Base-by-base conservation (phyloP, 2,329 filamentous ascomycete species). In the Beauveria asiatica region DNA sequence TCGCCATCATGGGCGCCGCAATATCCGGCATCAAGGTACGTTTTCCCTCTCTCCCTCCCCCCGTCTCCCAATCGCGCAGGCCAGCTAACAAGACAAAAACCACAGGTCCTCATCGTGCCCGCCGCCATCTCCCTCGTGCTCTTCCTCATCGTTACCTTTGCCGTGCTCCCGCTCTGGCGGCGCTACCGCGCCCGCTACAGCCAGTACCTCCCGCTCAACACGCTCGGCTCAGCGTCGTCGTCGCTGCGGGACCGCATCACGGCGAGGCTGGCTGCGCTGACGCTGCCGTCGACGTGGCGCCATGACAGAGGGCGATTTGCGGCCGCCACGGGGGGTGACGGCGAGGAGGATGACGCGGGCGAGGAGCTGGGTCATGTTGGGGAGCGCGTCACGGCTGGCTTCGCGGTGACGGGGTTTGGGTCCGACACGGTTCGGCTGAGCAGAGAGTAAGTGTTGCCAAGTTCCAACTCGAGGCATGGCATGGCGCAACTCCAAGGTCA, bases 141-240 rank as follows among this genome's bases (percentile, higher is more conserved):
- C 65, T 92, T 89, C 73, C 72, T 91, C 66, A 61, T 85, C 61
- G 74, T 86, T 60, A 86, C 83, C 60, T 89, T 85, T 70, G 74
- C 86, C 66, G 67, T 90, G 62, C 69, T 89, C 27, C 89, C 89
- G 2, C 69, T 88, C 62, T 89, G 88, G 82, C 85, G 83, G 52
- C 82, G 80, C 60, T 89, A 90, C 72, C 85, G 83, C 64, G 81
- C 80, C 66, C 84, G 87, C 62, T 91, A 91, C 72, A 82, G 84
- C 68, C 85, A 89, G 62, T 92, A 92, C 69, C 82, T 91, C 1
- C 88, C 88, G 0, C 74, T 91, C 64, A 81, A 88, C 63, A 76
- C 79, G 37, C 83, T 88, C 19, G 25, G 33, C 62, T 82, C 83
- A 23, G 81, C 77, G 55, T 80, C 80, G 55, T 86, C 81, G 8